These are phyloP conservation scores for Aspergillus puulaauensis DNA, from an alignment of 2,329 filamentous ascomycete species.

Conservation along the genomic window DNA sequence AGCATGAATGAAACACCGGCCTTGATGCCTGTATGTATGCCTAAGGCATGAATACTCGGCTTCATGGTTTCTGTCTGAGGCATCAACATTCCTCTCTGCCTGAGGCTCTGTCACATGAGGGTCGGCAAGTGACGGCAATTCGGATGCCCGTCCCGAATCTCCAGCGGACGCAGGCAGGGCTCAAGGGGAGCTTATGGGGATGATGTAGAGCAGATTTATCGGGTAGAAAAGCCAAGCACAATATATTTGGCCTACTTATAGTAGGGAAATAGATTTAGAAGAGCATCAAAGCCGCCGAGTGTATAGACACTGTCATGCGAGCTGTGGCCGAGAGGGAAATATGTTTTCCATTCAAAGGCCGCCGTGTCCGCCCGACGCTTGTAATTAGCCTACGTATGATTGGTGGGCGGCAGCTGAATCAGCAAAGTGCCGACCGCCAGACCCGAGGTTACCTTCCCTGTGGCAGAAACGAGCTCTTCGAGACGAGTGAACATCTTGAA, in stretches of 20 bases:
- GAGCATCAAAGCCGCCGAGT: not conserved
- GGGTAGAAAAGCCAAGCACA: not conserved
- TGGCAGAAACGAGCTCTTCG: constrained; percentile 15
- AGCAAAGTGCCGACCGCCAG: constrained; percentile 31
- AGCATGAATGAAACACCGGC: not conserved
- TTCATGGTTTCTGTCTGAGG: not conserved
- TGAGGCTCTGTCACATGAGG: not conserved
- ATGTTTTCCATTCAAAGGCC: constrained; percentile 12
- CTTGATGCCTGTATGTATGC: not conserved
- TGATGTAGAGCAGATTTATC: not conserved
- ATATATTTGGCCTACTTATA: not conserved
- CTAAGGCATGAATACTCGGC: not conserved
- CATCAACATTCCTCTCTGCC: not conserved
- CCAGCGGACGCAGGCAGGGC: too few relatives aligned
- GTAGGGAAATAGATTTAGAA: not conserved
- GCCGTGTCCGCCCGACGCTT: constrained; percentile 42
- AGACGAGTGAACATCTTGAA: constrained; percentile 16
- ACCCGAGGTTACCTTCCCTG: constrained; percentile 35
- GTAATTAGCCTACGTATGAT: constrained; percentile 34
- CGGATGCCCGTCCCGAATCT: not conserved
- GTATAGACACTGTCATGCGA: not conserved
- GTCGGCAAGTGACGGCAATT: not conserved
- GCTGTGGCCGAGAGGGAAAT: constrained; percentile 6
- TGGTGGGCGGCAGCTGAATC: constrained; percentile 30
- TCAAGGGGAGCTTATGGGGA: too few relatives aligned